Percentiles rank a stretch among this genome's conserved stretches.
phyloP scores from a whole-genome alignment of 208 protist genomes.

The Acanthamoeba castellanii region DNA sequence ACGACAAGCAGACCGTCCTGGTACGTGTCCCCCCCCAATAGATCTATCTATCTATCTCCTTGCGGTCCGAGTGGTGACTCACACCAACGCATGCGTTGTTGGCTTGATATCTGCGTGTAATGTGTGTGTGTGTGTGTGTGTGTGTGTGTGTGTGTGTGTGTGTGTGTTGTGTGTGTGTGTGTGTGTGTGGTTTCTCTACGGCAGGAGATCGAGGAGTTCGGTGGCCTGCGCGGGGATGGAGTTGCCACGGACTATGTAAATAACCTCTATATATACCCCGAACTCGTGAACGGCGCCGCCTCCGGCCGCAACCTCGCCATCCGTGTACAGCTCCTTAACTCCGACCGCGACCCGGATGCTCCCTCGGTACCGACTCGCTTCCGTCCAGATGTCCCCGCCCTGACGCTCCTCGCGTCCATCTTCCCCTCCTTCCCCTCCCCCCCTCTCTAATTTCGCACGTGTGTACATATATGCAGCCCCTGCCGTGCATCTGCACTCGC shows the following conservation, averaged over 20 bases:
- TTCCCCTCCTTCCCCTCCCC: too few species aligned
- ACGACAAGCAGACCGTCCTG: not conserved
- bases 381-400: too few species aligned
- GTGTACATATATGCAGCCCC: not conserved
- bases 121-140: too few species aligned
- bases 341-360: conserved; percentile 24
- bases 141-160: too few species aligned
- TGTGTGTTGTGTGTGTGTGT: too few species aligned
- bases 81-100: too few species aligned
- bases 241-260: conserved; percentile 68
- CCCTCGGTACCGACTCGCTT: not conserved
- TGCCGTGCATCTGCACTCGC: conserved; percentile 12
- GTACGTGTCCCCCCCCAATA: not conserved
- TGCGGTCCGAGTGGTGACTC: not conserved
- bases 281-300: not conserved
- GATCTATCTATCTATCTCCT: not conserved
- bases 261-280: conserved; percentile 59
- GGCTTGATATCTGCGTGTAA: too few species aligned
- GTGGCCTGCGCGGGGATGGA: not conserved
- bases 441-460: not conserved
- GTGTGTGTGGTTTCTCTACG: not conserved
- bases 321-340: conserved; percentile 58
- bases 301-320: conserved; percentile 35
- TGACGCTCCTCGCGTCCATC: too few species aligned
- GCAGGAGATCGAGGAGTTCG: conserved; percentile 51